phyloP scores from a whole-genome alignment of 345 rosid species.

The Citrus sp. region DNA sequence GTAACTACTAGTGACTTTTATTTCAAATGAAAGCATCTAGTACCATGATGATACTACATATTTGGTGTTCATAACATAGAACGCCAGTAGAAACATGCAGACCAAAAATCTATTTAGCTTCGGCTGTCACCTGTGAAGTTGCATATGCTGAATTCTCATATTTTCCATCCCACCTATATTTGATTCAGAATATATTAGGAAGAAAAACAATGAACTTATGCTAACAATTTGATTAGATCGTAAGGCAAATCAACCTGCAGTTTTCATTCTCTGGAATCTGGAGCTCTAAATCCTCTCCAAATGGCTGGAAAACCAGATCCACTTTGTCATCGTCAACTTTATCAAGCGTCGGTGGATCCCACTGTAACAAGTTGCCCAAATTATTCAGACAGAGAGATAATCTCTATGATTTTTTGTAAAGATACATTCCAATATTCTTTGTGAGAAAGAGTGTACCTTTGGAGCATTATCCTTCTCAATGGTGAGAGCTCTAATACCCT shows the following conservation, averaged over 20 bases:
- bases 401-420: background rate
- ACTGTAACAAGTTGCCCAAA: slow-evolving; percentile 34
- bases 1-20: background rate
- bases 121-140: slow-evolving; percentile 13
- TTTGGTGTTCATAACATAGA: background rate
- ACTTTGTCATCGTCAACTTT: slow-evolving; percentile 55
- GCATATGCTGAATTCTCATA: slow-evolving; percentile 59
- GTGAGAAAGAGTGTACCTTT: slow-evolving; percentile 44
- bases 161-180: slow-evolving; percentile 77
- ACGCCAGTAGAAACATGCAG: background rate
- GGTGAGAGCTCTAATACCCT: slow-evolving; percentile 92
- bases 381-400: background rate
- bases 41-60: background rate
- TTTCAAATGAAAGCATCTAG: background rate
- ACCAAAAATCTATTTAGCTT: background rate
- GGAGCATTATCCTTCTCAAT: slow-evolving; percentile 93
- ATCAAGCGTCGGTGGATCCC: slow-evolving; percentile 66
- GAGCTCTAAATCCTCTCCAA: slow-evolving; percentile 61
- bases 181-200: background rate
- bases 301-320: slow-evolving; percentile 59
- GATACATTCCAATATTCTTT: background rate
- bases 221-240: background rate
- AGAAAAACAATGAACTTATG: background rate
- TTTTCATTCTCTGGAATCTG: slow-evolving; percentile 64
- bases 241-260: slow-evolving; percentile 41